Percentiles rank a stretch among this genome's conserved stretches.
Conservation (phyloP, 345 rosid genomes). For the Populus euphratica region DNA sequence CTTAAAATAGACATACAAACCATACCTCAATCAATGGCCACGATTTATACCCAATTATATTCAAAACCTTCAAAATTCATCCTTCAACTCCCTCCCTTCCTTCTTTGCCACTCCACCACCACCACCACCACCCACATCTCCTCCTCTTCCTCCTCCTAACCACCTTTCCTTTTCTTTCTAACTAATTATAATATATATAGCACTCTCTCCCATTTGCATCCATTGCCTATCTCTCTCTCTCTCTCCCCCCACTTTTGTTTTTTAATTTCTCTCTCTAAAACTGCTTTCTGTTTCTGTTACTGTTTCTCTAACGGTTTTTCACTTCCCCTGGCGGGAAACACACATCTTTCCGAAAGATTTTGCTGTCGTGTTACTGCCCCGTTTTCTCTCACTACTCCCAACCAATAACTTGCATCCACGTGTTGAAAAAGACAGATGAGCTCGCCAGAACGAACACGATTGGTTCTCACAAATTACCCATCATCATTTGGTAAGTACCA, state of each 20-base stretch:
- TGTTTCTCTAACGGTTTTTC: background rate
- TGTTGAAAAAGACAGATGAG: background rate
- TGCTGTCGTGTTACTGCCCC: no score
- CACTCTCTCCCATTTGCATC: background rate
- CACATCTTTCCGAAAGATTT: background rate
- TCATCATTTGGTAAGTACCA: background rate
- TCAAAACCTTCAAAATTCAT: background rate
- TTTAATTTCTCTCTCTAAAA: background rate
- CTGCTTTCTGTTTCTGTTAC: background rate
- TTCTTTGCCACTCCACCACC: constrained; percentile 52
- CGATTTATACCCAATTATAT: constrained; percentile 8
- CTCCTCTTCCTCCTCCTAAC: constrained; percentile 37
- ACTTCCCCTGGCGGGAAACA: background rate
- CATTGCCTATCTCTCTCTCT: background rate
- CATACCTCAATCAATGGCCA: constrained; percentile 2
- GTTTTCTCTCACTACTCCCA: background rate
- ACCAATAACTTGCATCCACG: background rate
- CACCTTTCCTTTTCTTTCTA: constrained; percentile 5
- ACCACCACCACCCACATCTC: constrained; percentile 25
- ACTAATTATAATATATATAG: background rate
- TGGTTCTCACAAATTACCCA: background rate
- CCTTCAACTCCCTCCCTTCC: constrained; percentile 20
- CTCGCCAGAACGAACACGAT: background rate
- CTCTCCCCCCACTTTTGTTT: background rate
- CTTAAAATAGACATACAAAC: constrained; percentile 19